Evolutionary conservation across 2,329 filamentous ascomycete species (phyloP), one percentile per base, ranked within the genome.

Genomic region (Exophiala spinifera): DNA sequence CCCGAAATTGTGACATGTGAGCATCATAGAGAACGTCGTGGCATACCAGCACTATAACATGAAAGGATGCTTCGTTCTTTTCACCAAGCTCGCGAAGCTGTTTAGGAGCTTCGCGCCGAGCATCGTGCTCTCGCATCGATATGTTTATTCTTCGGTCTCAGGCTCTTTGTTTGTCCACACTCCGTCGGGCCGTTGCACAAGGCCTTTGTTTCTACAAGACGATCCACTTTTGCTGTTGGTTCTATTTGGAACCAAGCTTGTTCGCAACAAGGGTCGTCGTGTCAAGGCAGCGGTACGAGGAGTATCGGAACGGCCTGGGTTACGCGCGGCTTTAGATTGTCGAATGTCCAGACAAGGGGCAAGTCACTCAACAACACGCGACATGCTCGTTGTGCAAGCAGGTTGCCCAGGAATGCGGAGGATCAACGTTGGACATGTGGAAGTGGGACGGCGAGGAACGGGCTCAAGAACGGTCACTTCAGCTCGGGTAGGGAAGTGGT

Each of bases 11-110:
- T 15, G 23, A 19, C 23, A 15, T 15, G 23, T 39, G 20, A 49
- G 31, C 20, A 17, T 23, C 60, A 54, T 34, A 52, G 46, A 25
- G 49, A 17, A n/a, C 7, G 20, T 44, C 39, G 54, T 17, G 19
- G 60, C 62, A 59, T 57, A 90, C 87, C 76, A 90, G 71, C 55
- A 90, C 78, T 72, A 89, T 88, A 44, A 90, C 84, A 72, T 90
- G 86, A 72, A 90, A 73, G 37, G 82, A 81, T 68, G 82, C 61
- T 25, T 61, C 63, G 15, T 66, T 60, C 39, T 63, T 60, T 62
- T 64, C 64, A 14, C 59, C 60, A 49, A 59, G 48, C 25, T 59
- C 61, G 53, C 61, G 62, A 43, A 59, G 53, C 60, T 52, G 49
- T 2, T 52, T 47, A 33, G 40, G 37, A 34, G 47, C 53, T 31